phyloP scores from a whole-genome alignment of 805 yeast species.

The Ogataea trehaloabstinens region DNA sequence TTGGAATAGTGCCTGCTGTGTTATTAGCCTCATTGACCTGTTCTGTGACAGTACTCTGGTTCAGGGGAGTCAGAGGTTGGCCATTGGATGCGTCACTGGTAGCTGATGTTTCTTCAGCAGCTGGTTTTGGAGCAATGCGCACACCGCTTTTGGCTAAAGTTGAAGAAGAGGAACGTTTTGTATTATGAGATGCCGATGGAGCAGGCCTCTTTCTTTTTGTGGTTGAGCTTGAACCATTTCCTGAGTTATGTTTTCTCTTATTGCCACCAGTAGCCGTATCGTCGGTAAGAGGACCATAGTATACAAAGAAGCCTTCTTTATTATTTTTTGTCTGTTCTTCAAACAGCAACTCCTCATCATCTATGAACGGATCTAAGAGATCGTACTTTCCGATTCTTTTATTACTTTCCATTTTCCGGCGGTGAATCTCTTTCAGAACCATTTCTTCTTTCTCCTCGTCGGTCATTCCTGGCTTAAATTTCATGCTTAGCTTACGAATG shows the following conservation, averaged over 20 bases:
- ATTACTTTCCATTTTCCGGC: conserved; percentile 48
- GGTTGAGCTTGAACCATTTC: conserved; percentile 3
- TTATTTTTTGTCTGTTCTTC: conserved; percentile 93
- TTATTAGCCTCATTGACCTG: too few species aligned
- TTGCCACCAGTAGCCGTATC: conserved; percentile 33
- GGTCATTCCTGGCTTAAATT: conserved; percentile 32
- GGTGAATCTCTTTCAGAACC: conserved; percentile 30
- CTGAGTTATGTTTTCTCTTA: conserved; percentile 9
- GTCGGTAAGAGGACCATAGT: conserved; percentile 85
- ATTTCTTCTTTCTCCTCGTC: conserved; percentile 33
- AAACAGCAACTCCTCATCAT: conserved; percentile 87
- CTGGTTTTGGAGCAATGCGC: background rate
- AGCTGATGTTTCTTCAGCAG: background rate
- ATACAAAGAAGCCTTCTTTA: conserved; percentile 93
- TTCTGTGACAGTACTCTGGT: too few species aligned
- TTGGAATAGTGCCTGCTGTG: too few species aligned
- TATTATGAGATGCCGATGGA: background rate
- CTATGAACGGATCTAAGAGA: conserved; percentile 91
- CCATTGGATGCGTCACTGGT: background rate
- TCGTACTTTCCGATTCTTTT: conserved; percentile 90
- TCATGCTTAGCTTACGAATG: conserved; percentile 26
- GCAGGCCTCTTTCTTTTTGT: conserved; percentile 6
- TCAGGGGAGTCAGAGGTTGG: background rate
- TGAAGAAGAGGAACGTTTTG: background rate
- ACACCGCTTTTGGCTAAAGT: background rate